phyloP scores from a whole-genome alignment of 2,329 filamentous ascomycete genomes.

The Penicillium frequentans region DNA sequence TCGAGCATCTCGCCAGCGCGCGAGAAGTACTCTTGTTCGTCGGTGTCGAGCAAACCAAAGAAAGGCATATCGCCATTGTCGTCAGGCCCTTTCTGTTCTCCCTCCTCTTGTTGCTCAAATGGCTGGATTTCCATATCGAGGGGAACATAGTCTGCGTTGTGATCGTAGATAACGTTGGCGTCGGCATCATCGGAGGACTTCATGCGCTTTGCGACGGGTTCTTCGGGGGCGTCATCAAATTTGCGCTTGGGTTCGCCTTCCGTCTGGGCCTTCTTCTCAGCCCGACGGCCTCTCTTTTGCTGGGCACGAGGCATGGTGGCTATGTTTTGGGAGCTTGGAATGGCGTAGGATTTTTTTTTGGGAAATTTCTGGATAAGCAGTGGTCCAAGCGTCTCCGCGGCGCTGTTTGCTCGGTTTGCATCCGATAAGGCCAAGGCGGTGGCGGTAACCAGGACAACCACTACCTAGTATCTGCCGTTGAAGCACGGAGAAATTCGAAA shows the following conservation, averaged over 20 bases:
- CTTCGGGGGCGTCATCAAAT: conserved; percentile 34
- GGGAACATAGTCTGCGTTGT: conserved; percentile 39
- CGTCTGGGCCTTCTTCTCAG: conserved; percentile 42
- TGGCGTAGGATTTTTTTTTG: conserved; percentile 29
- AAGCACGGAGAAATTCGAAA: neutral
- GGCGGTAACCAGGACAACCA: neutral
- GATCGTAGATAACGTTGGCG: conserved; percentile 19
- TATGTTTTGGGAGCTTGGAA: conserved; percentile 7
- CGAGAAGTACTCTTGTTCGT: conserved; percentile 95
- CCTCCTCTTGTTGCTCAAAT: conserved; percentile 17
- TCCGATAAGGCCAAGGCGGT: conserved; percentile 1
- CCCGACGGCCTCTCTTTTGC: conserved; percentile 48
- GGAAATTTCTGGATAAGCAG: conserved; percentile 38
- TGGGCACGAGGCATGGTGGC: conserved; percentile 47
- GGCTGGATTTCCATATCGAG: conserved; percentile 29
- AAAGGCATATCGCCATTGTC: conserved; percentile 65
- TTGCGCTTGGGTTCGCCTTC: conserved; percentile 37
- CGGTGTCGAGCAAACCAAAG: conserved; percentile 87
- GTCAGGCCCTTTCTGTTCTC: conserved; percentile 20
- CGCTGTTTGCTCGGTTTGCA: conserved; percentile 36
- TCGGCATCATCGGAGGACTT: conserved; percentile 29
- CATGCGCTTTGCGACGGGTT: conserved; percentile 38
- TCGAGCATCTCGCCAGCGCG: conserved; percentile 87
- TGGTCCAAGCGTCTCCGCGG: conserved; percentile 35
- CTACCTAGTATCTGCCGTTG: neutral